Evolutionary conservation across 495 filamentous ascomycete genomes (phyloP), one percentile per base, ranked within the genome.

Genomic region (Tetracladium setigerum): DNA sequence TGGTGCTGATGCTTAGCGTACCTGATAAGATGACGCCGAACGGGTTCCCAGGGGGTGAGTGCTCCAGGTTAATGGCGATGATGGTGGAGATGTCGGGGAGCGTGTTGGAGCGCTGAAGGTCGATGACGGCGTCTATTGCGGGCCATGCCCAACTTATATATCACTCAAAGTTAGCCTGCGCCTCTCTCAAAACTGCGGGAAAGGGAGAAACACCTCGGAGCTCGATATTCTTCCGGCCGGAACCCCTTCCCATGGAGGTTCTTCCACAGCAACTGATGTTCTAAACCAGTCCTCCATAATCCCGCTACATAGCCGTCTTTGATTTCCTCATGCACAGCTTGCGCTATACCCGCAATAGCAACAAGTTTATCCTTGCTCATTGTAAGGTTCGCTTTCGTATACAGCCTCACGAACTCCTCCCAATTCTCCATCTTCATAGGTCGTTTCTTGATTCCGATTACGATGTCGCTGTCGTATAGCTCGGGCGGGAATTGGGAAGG

Each of bases 211-310:
- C 27, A 41, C 38, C 38, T 41, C n/a, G 38, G 38, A 18, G 38
- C 38, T 41, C 38, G 18, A 19, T 41, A 41, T 9, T 19, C 38
- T 41, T 11, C 11, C 14, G 4, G 38, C 5, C 38, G 5, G 38
- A 19, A 41, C 4, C 18, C 15, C 8, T 39, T 19, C 7, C 27
- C 15, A 9, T 17, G 5, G 15, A 19, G 12, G 11, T 18, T 36
- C 19, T 19, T 8, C 43, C 43, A 46, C 30, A 46, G 24, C 11
- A 46, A 22, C 15, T 46, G 43, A 16, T 35, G 15, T 46, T 46
- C 43, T 19, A 46, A 35, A 46, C 37, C 43, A 8, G 16, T 46
- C 22, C 46, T 30, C 46, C 46, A 48, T 17, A 48, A n/a, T 8
- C 46, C 46, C 32, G 46, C 46, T 12, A 41, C 19, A 18, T 48